Percentiles rank a stretch among this genome's conserved stretches.
These are phyloP conservation scores for carrot (Daucus carota) DNA, from an alignment of 129 eudicot genomes.

Conservation along the genomic window DNA sequence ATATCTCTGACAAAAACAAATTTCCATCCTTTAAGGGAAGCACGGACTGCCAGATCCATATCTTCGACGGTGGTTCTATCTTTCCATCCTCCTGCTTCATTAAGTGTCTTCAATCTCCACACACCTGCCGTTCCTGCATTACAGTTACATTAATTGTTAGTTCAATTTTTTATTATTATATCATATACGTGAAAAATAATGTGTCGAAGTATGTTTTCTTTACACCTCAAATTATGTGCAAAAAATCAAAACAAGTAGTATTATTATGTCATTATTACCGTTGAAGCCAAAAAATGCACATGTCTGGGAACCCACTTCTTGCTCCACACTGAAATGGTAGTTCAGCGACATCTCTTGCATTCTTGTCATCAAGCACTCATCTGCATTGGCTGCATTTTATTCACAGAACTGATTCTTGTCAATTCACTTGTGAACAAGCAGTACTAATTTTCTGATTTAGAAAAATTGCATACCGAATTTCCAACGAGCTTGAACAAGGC, in stretches of 20 bases:
- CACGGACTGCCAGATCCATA: conserved; percentile 92
- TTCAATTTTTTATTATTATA: too few relatives aligned
- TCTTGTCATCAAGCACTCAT: conserved; percentile 94
- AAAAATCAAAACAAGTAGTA: too few relatives aligned
- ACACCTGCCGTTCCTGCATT: conserved; percentile 89
- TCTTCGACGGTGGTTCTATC: conserved; percentile 93
- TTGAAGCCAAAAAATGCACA: conserved; percentile 88
- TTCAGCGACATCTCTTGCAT: conserved; percentile 94
- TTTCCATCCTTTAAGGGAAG: conserved; percentile 86
- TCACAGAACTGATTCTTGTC: neutral
- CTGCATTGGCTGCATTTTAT: conserved; percentile 55
- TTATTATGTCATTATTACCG: conserved; percentile 41
- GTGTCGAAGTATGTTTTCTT: too few relatives aligned
- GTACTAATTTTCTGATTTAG: neutral
- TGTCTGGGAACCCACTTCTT: conserved; percentile 86
- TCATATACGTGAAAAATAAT: too few relatives aligned
- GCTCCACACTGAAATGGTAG: conserved; percentile 89
- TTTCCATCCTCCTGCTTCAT: conserved; percentile 97
- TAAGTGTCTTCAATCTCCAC: conserved; percentile 73
- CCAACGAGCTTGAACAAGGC: conserved; percentile 96
- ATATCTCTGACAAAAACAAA: conserved; percentile 63
- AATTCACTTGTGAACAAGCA: neutral
- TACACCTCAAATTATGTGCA: too few relatives aligned
- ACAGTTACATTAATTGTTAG: neutral
- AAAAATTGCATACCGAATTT: conserved; percentile 47